phyloP scores from a whole-genome alignment of 768 basidiomycete species.

The Hericium alpestre region DNA sequence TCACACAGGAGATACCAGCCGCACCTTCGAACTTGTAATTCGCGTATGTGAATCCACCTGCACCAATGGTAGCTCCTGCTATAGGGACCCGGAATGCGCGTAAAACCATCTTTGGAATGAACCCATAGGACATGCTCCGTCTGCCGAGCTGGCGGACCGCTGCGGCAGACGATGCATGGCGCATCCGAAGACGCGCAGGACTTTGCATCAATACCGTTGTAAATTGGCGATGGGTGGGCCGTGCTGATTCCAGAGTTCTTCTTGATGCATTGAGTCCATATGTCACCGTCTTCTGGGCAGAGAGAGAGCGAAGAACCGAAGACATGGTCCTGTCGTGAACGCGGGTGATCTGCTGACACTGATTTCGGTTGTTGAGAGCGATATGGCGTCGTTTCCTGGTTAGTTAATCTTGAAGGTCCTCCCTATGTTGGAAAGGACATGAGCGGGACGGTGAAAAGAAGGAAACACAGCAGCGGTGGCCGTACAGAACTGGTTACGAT shows the following conservation, averaged over 20 bases:
- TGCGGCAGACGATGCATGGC: conserved; percentile 33
- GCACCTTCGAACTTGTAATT: conserved; percentile 94
- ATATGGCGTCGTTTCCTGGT: too few relatives aligned
- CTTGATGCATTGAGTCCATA: conserved; percentile 42
- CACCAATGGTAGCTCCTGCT: conserved; percentile 82
- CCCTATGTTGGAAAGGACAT: too few relatives aligned
- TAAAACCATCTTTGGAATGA: conserved; percentile 81
- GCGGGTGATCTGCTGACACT: too few relatives aligned
- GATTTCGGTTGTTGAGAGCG: too few relatives aligned
- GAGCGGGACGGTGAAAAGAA: too few relatives aligned
- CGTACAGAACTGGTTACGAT: too few relatives aligned
- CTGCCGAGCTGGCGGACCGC: conserved; percentile 57
- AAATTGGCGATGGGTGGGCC: conserved; percentile 48
- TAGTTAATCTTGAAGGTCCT: too few relatives aligned
- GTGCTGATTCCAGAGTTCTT: conserved; percentile 20
- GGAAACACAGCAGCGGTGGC: too few relatives aligned
- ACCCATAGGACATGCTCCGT: conserved; percentile 74
- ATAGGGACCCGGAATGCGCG: conserved; percentile 83
- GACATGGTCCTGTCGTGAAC: conserved; percentile 2
- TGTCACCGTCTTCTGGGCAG: conserved; percentile 36
- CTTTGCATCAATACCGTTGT: conserved; percentile 45
- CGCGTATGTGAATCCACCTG: conserved; percentile 85
- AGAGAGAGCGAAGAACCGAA: conserved; percentile 14
- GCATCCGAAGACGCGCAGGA: conserved; percentile 33
- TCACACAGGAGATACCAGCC: conserved; percentile 13